Evolutionary conservation across 2,329 filamentous ascomycete genomes (phyloP).

Genomic region (Pestalotiopsis sp.): DNA sequence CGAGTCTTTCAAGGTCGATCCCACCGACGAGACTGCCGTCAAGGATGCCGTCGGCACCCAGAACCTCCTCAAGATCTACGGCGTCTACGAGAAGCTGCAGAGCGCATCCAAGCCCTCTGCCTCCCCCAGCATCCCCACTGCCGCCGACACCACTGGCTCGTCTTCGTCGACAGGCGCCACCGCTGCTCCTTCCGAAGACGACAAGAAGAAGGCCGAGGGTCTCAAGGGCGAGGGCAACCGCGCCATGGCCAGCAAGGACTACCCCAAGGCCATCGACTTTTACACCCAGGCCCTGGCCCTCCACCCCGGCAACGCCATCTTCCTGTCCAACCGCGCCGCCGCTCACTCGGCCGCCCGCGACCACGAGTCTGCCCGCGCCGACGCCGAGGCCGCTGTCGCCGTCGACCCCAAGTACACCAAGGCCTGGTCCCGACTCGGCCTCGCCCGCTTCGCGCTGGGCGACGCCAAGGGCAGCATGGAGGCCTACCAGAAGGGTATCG

Average conservation of each 20-base stretch:
- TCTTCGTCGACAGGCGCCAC: slow-evolving; percentile 20
- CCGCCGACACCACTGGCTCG: slow-evolving; percentile 24
- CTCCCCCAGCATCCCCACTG: slow-evolving; percentile 41
- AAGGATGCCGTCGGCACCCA: slow-evolving; percentile 81
- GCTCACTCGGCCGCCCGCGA: slow-evolving; percentile 85
- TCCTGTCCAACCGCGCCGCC: slow-evolving; percentile 95
- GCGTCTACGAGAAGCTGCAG: slow-evolving; percentile 94
- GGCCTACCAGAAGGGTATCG: slow-evolving; percentile 90
- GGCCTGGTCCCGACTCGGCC: slow-evolving; percentile 91
- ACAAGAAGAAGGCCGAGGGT: slow-evolving; percentile 81
- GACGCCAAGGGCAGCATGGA: slow-evolving; percentile 93
- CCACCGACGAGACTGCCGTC: slow-evolving; percentile 73
- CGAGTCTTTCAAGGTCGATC: slow-evolving; percentile 93
- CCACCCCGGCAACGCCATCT: slow-evolving; percentile 87
- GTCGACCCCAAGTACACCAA: slow-evolving; percentile 95
- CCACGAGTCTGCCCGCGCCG: slow-evolving; percentile 80
- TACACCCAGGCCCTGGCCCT: slow-evolving; percentile 87
- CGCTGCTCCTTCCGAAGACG: slow-evolving; percentile 49
- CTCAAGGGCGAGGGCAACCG: slow-evolving; percentile 92
- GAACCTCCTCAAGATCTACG: slow-evolving; percentile 88
- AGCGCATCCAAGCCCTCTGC: slow-evolving; percentile 44
- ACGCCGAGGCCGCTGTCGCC: slow-evolving; percentile 88
- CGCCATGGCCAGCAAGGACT: slow-evolving; percentile 94
- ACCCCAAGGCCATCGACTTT: slow-evolving; percentile 76
- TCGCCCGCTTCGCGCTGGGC: slow-evolving; percentile 88